Conservation (phyloP, 1,284 basidiomycete genomes). For the Moesziomyces globuligerus region DNA sequence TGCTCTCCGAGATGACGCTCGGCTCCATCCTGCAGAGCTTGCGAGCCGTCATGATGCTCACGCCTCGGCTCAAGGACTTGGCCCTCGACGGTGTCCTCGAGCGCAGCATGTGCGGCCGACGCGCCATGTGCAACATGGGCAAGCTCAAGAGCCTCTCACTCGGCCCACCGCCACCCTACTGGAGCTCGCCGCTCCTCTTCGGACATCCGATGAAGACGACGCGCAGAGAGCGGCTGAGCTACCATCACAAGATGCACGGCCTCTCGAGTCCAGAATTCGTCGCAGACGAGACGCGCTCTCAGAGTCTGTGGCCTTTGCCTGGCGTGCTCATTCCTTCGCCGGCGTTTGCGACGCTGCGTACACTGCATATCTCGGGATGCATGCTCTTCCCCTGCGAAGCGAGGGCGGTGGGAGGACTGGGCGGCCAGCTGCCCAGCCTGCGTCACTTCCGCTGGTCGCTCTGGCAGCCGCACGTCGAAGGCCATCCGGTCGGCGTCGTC, state of each 20-base stretch:
- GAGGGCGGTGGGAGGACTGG: conserved; percentile 44
- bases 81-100: conserved; percentile 52
- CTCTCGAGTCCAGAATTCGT: conserved; percentile 17
- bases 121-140: conserved; percentile 46
- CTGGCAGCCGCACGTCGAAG: conserved; percentile 51
- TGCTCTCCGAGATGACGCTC: conserved; percentile 47
- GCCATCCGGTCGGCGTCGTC: conserved; percentile 46
- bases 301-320: conserved; percentile 41
- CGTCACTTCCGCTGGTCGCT: conserved; percentile 53
- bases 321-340: conserved; percentile 44
- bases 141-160: conserved; percentile 53
- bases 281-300: conserved; percentile 32
- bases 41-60: conserved; percentile 43
- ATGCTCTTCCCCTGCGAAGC: conserved; percentile 55
- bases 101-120: conserved; percentile 43
- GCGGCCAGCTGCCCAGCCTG: conserved; percentile 44
- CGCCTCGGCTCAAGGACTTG: conserved; percentile 43
- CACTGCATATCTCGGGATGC: conserved; percentile 53
- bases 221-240: conserved; percentile 30
- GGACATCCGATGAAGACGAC: conserved; percentile 47
- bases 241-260: conserved; percentile 42
- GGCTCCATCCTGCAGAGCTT: conserved; percentile 44
- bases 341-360: conserved; percentile 41
- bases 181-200: conserved; percentile 53
- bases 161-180: conserved; percentile 53